Percentiles rank a stretch among this genome's conserved stretches.
Conservation (phyloP, 345 rosid genomes). For the Bruguiera gymnorhiza region DNA sequence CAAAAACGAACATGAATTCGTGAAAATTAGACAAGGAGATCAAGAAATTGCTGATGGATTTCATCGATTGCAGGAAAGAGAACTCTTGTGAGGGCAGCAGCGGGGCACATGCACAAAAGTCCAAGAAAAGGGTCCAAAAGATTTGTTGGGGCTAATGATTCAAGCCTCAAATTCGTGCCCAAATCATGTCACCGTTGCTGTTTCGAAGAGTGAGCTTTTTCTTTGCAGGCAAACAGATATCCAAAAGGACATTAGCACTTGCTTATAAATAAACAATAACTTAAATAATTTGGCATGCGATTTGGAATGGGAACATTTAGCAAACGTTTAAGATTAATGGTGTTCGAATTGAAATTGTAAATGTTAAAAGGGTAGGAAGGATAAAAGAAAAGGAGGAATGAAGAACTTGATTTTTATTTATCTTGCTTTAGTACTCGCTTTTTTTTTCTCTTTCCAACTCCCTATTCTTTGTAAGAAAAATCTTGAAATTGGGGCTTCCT, state of each 20-base stretch:
- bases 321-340: no score
- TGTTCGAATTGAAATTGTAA: no score
- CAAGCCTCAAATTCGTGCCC: constrained; percentile 24
- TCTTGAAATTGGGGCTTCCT: background rate
- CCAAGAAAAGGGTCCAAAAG: constrained; percentile 14
- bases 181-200: constrained; percentile 33
- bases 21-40: constrained; percentile 25
- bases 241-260: background rate
- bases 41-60: constrained; percentile 12
- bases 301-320: no score
- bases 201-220: constrained; percentile 62
- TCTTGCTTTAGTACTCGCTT: no score
- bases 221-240: constrained; percentile 47
- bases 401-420: no score
- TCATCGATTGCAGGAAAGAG: constrained; percentile 14
- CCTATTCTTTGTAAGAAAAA: background rate
- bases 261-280: background rate
- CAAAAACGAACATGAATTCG: constrained; percentile 21
- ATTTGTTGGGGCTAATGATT: constrained; percentile 28
- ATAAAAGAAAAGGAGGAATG: no score
- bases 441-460: no score
- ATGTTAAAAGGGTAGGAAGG: no score
- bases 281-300: no score
- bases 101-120: no score
- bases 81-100: background rate